A percentile compares a stretch with the other conserved stretches of the same genome.
phyloP scores from a whole-genome alignment of 345 rosid genomes.

The Zanthoxylum bungeanum region DNA sequence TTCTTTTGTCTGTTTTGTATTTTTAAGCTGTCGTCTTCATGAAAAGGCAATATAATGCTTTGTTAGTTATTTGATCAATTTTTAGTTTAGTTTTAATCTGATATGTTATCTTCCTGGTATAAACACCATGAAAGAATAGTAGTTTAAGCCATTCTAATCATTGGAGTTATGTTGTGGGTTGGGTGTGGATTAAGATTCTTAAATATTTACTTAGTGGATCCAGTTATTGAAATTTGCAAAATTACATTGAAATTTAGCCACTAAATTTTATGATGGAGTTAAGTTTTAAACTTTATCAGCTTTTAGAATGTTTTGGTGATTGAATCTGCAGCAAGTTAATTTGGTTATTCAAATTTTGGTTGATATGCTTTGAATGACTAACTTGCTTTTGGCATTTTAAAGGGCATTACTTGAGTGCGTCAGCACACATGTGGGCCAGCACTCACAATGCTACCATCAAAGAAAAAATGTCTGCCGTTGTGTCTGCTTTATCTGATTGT shows the following conservation, averaged over 20 bases:
- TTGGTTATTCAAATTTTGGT: too few relatives aligned
- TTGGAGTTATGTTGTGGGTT: background rate
- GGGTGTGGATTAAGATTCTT: background rate
- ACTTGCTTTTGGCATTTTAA: constrained; percentile 6
- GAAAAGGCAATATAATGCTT: background rate
- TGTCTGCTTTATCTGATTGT: constrained; percentile 39
- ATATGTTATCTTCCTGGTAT: background rate
- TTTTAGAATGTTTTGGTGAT: background rate
- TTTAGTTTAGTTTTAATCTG: background rate
- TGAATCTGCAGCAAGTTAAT: background rate
- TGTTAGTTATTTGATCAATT: background rate
- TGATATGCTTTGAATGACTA: background rate
- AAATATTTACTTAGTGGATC: background rate
- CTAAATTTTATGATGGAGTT: background rate
- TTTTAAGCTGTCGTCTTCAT: too few relatives aligned
- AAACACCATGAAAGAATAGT: background rate
- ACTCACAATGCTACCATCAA: constrained; percentile 36
- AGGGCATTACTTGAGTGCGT: constrained; percentile 62
- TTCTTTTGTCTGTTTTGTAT: too few relatives aligned
- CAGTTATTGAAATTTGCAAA: too few relatives aligned
- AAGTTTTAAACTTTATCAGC: background rate
- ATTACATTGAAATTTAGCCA: background rate
- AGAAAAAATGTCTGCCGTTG: constrained; percentile 36
- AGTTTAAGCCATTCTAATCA: background rate
- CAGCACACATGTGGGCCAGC: constrained; percentile 60